A percentile compares a stretch with the other conserved stretches of the same genome.
Evolutionary conservation across 495 filamentous ascomycete species (phyloP).

Genomic region (Daldinia loculata): DNA sequence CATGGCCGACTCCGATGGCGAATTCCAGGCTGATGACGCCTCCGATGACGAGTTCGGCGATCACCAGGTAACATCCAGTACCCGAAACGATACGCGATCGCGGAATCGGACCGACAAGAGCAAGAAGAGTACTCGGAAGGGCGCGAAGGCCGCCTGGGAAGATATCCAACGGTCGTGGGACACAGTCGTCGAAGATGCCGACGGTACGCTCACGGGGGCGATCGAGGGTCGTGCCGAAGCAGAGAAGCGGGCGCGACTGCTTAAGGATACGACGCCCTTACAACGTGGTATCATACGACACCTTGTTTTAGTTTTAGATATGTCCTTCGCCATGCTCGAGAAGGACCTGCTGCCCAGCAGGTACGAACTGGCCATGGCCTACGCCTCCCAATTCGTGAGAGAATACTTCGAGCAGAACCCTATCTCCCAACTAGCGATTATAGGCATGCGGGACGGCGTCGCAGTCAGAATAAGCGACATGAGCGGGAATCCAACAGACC

Average conservation of each 20-base stretch:
- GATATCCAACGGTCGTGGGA: slow-evolving; percentile 60
- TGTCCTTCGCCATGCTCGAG: slow-evolving; percentile 91
- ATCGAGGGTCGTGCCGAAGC: slow-evolving; percentile 53
- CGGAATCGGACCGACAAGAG: slow-evolving; percentile 41
- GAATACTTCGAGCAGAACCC: slow-evolving; percentile 99
- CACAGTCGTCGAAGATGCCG: slow-evolving; percentile 52
- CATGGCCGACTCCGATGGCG: slow-evolving; percentile 83
- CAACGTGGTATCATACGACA: slow-evolving; percentile 98
- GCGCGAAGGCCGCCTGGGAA: slow-evolving; percentile 56
- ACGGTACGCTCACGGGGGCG: slow-evolving; percentile 50
- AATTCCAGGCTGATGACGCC: slow-evolving; percentile 75
- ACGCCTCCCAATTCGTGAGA: slow-evolving; percentile 85
- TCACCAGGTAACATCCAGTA: slow-evolving; percentile 55
- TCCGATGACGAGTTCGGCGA: slow-evolving; percentile 79
- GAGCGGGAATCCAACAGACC: slow-evolving; percentile 88
- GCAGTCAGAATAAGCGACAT: slow-evolving; percentile 86
- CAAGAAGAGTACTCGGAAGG: slow-evolving; percentile 44
- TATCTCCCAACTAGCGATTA: slow-evolving; percentile 91
- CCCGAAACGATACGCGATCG: slow-evolving; percentile 30
- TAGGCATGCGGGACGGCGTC: slow-evolving; percentile 91
- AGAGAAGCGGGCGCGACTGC: slow-evolving; percentile 62
- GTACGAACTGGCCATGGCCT: slow-evolving; percentile 81
- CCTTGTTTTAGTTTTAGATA: slow-evolving; percentile 88
- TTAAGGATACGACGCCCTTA: slow-evolving; percentile 91
- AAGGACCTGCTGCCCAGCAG: slow-evolving; percentile 92